Evolutionary conservation across 768 basidiomycete genomes (phyloP), one percentile per base, ranked within the genome.

Genomic region (Hortiboletus flavorubellus): DNA sequence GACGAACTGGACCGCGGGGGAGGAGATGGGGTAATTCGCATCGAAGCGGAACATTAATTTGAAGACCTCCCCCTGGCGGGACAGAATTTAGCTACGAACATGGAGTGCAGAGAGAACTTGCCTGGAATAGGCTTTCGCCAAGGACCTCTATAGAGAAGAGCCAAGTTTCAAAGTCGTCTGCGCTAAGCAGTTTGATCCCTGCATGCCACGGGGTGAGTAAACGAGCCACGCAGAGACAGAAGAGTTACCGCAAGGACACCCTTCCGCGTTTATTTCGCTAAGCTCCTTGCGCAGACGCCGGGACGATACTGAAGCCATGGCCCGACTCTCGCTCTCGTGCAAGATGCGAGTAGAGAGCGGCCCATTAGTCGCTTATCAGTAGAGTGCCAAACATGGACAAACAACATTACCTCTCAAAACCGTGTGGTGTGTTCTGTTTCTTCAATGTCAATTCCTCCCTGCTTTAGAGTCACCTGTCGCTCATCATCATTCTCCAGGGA

Each of bases 1-100:
- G 39, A 92, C 83, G 66, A 94, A 95, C 63, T 89, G 87, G 18
- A 95, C 93, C 16, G 90, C 89, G 12, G 92, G 93, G 2, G 90
- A 83, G 11, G 89, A 87, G 62, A 95, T 94, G 0, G 93, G 93
- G 70, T 93, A 94, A 62, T 82, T 80, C 2, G 80, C 37, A 60
- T 91, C 89, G 68, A 95, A 95, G 63, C 86, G 80, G 69, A 95
- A 93, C 72, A 85, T 85, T 38, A 92, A 76, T 52, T 81, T 86
- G 69, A 90, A 87, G 49, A 78, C 79, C 73, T 93, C 91, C 47
- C 78, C 86, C 90, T 93, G 60, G 31, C n/a, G 7, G 14, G 16
- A 29, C 30, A 46, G 5, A 10, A n/a, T 18, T 50, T 10, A 66
- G 54, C 21, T n/a, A 55, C 26, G 37, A 29, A 40, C n/a, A 21